Base-by-base conservation (phyloP, 768 basidiomycete species). In the Coprinellus micaceus region DNA sequence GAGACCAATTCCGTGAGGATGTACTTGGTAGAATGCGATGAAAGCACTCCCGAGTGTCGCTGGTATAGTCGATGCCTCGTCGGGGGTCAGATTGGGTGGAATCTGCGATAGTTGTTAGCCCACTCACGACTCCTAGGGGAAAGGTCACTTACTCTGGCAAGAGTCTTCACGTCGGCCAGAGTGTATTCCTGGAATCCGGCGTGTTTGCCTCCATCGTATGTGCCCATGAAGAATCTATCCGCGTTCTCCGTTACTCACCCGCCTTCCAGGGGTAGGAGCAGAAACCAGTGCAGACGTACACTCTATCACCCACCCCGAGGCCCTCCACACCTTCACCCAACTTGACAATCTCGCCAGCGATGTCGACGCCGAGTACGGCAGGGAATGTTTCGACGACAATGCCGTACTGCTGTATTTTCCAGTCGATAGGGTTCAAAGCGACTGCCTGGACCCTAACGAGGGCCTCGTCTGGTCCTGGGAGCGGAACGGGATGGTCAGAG, bases 391-490 rank as follows among this genome's bases (percentile, higher is more conserved):
- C 66, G 46, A 76, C 61, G 53, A 74, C 71, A n/a, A 70, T 54
- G 0, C 74, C 77, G 57, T 70, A 71, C 43, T 67, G 71, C 39
- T 76, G 77, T 12, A 80, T 73, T 60, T 80, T 82, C 66, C 77
- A 80, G 60, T 84, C 82, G 13, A 74, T 71, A 2, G 83, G 83
- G 58, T 83, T 82, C 47, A 83, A 65, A 2, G 77, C 74, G 0
- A 78, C 73, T 4, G 82, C 71, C 41, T 72, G 67, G 52, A 82
- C 57, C 63, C 75, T 75, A 62, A 82, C 65, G 43, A 83, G 72
- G 25, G 82, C 63, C 60, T 82, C 78, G n/a, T 48, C 75, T 76
- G 3, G 76, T 72, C 11, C 77, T 75, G 4, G 81, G 81, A 19
- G 65, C 67, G 13, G 71, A 75, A 79, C 68, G n/a, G 68, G 66